Conservation (phyloP, 228 moss, liverwort and hornwort species). For the Sphagnum magellanicum region DNA sequence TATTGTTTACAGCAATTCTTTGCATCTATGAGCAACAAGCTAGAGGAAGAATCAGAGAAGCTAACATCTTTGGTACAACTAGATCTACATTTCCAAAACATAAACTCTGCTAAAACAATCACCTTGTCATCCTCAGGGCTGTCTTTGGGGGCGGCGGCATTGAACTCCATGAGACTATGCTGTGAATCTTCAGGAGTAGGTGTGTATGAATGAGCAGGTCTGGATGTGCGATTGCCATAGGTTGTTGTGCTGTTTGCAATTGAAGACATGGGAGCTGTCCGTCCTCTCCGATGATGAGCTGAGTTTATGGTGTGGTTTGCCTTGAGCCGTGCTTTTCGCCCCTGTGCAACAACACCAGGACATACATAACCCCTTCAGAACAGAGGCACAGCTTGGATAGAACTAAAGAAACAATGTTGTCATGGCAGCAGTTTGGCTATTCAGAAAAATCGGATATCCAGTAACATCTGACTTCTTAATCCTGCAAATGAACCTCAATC, state of each 20-base stretch:
- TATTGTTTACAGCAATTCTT: background rate
- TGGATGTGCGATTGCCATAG: constrained; percentile 18
- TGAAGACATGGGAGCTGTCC: constrained; percentile 22
- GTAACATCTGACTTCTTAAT: too few relatives aligned
- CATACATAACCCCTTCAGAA: too few relatives aligned
- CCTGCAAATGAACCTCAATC: too few relatives aligned
- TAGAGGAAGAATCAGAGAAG: background rate
- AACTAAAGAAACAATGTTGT: too few relatives aligned
- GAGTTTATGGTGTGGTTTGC: constrained; percentile 35
- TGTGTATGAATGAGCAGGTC: constrained; percentile 3
- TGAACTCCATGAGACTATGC: constrained; percentile 15
- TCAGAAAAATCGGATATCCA: too few relatives aligned
- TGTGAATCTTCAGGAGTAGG: constrained; percentile 19
- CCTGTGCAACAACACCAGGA: constrained; percentile 21
- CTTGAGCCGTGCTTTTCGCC: constrained; percentile 82
- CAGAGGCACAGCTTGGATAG: too few relatives aligned
- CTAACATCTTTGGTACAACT: background rate
- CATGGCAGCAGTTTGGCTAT: too few relatives aligned
- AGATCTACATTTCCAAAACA: background rate
- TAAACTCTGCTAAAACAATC: background rate
- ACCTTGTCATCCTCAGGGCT: constrained; percentile 28
- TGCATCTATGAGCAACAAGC: background rate
- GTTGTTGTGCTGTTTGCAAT: constrained; percentile 13
- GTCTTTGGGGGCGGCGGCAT: constrained; percentile 17
- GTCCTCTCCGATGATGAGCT: constrained; percentile 58